These are phyloP conservation scores for Cyanodermella asteris DNA, from an alignment of 2,329 filamentous ascomycete genomes.

Conservation along the genomic window DNA sequence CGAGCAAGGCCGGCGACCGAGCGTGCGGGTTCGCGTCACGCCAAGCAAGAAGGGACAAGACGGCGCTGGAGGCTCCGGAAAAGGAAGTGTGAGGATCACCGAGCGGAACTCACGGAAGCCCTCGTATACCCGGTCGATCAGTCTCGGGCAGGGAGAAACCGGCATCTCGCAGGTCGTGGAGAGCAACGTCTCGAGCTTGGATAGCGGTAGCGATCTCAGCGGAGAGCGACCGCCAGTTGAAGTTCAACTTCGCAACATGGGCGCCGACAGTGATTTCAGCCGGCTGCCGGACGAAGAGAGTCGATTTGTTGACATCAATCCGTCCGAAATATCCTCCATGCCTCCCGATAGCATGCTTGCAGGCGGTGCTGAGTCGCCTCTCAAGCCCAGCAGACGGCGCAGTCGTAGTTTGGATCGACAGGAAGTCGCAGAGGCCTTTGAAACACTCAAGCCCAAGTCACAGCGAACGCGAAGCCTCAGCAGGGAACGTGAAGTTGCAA, in stretches of 20 bases:
- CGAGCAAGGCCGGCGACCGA: constrained; percentile 54
- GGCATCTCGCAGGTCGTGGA: constrained; percentile 15
- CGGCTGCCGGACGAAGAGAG: constrained; percentile 33
- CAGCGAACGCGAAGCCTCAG: constrained; percentile 42
- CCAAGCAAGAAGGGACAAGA: constrained; percentile 42
- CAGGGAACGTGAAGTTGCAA: constrained; percentile 42
- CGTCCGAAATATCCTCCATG: constrained; percentile 75
- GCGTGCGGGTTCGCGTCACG: constrained; percentile 59
- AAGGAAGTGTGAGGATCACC: too few species aligned
- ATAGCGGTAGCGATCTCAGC: constrained; percentile 52
- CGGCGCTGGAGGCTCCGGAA: constrained; percentile 40
- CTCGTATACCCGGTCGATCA: constrained; percentile 46
- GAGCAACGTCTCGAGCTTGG: constrained; percentile 46
- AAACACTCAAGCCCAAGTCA: constrained; percentile 36
- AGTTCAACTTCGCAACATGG: constrained; percentile 53
- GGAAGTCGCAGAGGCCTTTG: constrained; percentile 14
- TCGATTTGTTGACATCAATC: constrained; percentile 42
- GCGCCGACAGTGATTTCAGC: constrained; percentile 47
- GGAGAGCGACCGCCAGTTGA: constrained; percentile 52
- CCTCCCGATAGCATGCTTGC: constrained; percentile 51
- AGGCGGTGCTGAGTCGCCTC: constrained; percentile 23
- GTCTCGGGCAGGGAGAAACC: constrained; percentile 26
- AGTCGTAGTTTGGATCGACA: constrained; percentile 28
- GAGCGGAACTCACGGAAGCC: too few species aligned
- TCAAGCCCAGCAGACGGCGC: constrained; percentile 22